A percentile compares a stretch with the other conserved stretches of the same genome.
Evolutionary conservation across 192 early-diverging fungal species (phyloP).

Genomic region (Gonapodya prolifera): DNA sequence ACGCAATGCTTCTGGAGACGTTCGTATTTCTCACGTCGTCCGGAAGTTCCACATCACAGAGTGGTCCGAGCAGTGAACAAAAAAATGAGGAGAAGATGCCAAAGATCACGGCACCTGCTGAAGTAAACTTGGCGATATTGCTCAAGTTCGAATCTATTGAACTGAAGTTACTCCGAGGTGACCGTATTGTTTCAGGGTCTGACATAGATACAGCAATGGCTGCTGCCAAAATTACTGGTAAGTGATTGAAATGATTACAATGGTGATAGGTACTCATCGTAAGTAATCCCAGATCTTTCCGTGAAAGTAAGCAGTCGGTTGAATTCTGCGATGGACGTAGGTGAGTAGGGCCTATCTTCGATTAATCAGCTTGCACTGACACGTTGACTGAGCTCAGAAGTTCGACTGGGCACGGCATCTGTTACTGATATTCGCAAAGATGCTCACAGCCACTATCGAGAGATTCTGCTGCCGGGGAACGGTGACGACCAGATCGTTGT

Average conservation of each 20-base stretch:
- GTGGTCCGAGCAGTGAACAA: too few species aligned
- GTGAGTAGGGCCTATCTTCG: neutral
- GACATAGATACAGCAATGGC: too few species aligned
- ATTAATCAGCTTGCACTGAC: neutral
- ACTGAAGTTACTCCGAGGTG: too few species aligned
- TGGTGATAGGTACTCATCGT: too few species aligned
- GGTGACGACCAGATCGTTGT: constrained; percentile 48
- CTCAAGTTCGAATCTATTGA: too few species aligned
- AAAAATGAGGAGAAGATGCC: too few species aligned
- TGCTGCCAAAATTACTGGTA: too few species aligned
- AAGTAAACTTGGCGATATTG: too few species aligned
- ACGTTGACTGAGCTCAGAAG: neutral
- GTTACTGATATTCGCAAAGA: constrained; percentile 69
- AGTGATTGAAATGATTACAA: too few species aligned
- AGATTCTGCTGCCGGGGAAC: constrained; percentile 63
- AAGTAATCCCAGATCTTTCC: neutral
- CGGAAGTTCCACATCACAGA: too few species aligned
- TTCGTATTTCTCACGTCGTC: constrained; percentile 1
- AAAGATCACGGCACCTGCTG: too few species aligned
- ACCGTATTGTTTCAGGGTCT: too few species aligned
- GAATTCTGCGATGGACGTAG: neutral
- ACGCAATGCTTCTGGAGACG: constrained; percentile 60
- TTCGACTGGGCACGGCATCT: constrained; percentile 54
- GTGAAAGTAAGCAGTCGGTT: neutral
- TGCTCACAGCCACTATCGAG: constrained; percentile 63